A percentile compares a stretch with the other conserved stretches of the same genome.
Conservation (phyloP, 352 stramenopile species). For the Globisporangium polare region DNA sequence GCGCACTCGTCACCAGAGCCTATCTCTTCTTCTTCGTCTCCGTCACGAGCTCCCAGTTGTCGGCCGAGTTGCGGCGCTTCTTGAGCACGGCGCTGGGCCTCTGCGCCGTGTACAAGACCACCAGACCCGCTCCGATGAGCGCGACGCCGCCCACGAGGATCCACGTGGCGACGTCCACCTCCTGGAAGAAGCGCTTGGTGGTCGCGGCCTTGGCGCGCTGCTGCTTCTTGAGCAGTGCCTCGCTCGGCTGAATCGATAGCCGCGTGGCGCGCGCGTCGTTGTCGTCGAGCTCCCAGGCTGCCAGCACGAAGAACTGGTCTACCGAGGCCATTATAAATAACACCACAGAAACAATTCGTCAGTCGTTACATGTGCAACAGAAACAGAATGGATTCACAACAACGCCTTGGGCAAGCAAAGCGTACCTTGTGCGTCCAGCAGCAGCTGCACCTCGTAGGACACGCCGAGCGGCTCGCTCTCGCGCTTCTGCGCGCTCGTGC, state of each 20-base stretch:
- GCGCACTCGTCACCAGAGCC: too few species aligned
- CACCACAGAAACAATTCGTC: background rate
- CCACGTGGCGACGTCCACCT: slow-evolving; percentile 23
- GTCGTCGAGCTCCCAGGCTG: slow-evolving; percentile 51
- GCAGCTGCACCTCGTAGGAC: slow-evolving; percentile 27
- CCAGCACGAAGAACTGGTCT: slow-evolving; percentile 55
- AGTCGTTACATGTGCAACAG: too few species aligned
- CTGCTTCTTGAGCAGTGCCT: slow-evolving; percentile 4
- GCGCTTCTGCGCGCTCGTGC: slow-evolving; percentile 26
- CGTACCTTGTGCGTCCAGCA: slow-evolving; percentile 23
- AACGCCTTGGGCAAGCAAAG: background rate
- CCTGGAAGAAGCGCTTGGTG: background rate
- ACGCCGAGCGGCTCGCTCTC: slow-evolving; percentile 15
- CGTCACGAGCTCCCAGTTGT: slow-evolving; percentile 11
- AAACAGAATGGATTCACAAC: slow-evolving; percentile 3
- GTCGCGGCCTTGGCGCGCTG: slow-evolving; percentile 11
- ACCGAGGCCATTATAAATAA: background rate
- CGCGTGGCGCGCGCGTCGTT: slow-evolving; percentile 27
- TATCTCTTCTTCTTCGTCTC: slow-evolving; percentile 12
- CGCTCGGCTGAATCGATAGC: slow-evolving; percentile 42
- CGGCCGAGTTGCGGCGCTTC: slow-evolving; percentile 4
- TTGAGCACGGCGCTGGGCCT: slow-evolving; percentile 17
- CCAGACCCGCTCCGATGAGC: slow-evolving; percentile 40
- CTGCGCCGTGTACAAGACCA: slow-evolving; percentile 48
- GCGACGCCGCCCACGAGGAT: slow-evolving; percentile 42